A percentile compares a stretch with the other conserved stretches of the same genome.
These are phyloP conservation scores for Saraca asoca DNA, from an alignment of 331 rosid species.

Conservation along the genomic window DNA sequence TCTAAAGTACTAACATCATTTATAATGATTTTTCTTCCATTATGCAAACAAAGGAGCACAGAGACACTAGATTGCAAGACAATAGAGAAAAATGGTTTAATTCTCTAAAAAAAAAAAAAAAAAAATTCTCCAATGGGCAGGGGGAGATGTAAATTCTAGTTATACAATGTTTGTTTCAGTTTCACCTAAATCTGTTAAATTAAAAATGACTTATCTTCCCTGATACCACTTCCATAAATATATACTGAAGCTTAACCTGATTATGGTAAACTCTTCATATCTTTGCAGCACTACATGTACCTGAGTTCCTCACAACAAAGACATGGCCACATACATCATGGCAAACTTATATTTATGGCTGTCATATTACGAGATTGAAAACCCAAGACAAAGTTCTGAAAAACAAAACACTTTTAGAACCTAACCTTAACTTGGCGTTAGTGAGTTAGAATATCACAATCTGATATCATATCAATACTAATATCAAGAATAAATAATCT, in stretches of 20 bases:
- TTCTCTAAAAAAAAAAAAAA: neutral
- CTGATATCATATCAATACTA: slow-evolving; percentile 10
- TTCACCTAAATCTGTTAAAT: slow-evolving; percentile 20
- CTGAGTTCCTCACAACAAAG: neutral
- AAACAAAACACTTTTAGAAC: neutral
- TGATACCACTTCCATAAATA: neutral
- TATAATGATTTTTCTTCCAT: no score
- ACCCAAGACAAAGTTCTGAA: neutral
- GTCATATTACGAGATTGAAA: neutral
- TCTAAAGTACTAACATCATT: no score
- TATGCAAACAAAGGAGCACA: slow-evolving; percentile 20
- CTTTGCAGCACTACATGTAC: neutral
- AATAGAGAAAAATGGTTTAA: neutral
- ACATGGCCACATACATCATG: slow-evolving; percentile 12
- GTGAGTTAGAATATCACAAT: slow-evolving; percentile 10
- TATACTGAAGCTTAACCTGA: neutral
- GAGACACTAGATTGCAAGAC: neutral
- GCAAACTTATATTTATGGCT: neutral
- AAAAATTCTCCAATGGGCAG: slow-evolving; percentile 20
- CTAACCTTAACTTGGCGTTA: neutral
- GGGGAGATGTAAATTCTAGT: neutral
- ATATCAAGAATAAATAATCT: slow-evolving; percentile 3
- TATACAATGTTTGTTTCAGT: slow-evolving; percentile 8
- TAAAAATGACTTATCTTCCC: slow-evolving; percentile 5
- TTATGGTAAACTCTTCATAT: neutral